Base-by-base conservation (phyloP, 2,329 filamentous ascomycete genomes). In the Fusarium piperis region DNA sequence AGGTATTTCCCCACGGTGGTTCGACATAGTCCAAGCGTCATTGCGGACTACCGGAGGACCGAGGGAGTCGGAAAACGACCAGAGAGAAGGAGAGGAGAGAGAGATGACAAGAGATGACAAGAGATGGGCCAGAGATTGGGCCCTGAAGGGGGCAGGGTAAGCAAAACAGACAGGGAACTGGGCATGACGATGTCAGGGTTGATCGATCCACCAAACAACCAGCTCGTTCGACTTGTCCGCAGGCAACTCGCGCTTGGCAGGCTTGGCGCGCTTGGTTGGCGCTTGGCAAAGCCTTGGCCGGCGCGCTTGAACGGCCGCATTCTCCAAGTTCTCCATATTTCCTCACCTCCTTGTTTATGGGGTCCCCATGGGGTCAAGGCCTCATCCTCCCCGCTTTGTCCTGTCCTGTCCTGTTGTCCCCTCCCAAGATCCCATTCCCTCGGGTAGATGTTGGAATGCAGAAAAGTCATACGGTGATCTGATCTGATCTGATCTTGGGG, bases 321-420 rank as follows among this genome's bases (percentile, higher is more conserved):
- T 67, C 65, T 67, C 65, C 65, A 68, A 68, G 39, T 56, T 56
- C 61, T 59, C 61, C 60, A 58, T 35, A 28, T 39, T 63, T 18
- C 28, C 18, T 20, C 13, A 28, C 39, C 4, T 32, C 36, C 4
- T 51, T 39, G 55, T 53, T 20, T 32, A 59, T 67, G 65, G 64
- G 63, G 44, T 68, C 58, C 65, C 64, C 65, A 52, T 68, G 65
- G 65, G 65, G 64, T 68, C 36, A 28, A 48, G 57, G 15, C 38
- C 26, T n/a, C 32, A 28, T n/a, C 32, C 44, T 59, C 39, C 56
- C 53, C 52, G 57, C 57, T 23, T 46, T 51, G 26, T 7, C 6
- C n/a, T 44, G 36, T 41, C 18, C 39, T 28, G 15, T 56, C 6
- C 39, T 59, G 30, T 23, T 5, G 23, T 23, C 5, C 3, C n/a